Evolutionary conservation across 352 stramenopile species (phyloP).

Genomic region (Pythium phragmitis): DNA sequence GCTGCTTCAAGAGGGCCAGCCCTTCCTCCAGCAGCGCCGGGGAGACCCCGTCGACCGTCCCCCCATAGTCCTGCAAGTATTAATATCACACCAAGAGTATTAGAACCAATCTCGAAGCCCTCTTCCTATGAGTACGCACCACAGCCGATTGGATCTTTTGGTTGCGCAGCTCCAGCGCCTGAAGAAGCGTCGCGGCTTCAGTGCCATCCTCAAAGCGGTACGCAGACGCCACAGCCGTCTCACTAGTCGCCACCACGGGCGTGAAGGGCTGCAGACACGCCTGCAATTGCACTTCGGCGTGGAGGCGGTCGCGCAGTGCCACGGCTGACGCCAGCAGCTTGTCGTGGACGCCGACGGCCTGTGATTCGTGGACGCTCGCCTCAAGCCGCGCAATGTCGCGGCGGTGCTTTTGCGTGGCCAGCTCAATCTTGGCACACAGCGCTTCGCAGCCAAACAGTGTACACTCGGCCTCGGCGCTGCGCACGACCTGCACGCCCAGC

Average conservation of each 20-base stretch:
- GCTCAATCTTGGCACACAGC: conserved; percentile 58
- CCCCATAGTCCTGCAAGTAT: conserved; percentile 36
- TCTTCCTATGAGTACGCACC: conserved; percentile 23
- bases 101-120: not conserved
- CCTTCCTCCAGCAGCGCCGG: conserved; percentile 56
- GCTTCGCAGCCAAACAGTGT: conserved; percentile 77
- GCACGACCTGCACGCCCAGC: conserved; percentile 61
- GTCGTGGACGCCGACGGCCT: conserved; percentile 48
- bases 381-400: conserved; percentile 65
- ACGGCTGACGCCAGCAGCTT: conserved; percentile 49
- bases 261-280: conserved; percentile 52
- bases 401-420: conserved; percentile 48
- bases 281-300: conserved; percentile 69
- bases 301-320: conserved; percentile 51
- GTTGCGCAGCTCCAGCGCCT: conserved; percentile 64
- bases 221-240: conserved; percentile 27
- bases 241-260: conserved; percentile 21
- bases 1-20: conserved; percentile 56
- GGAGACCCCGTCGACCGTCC: conserved; percentile 53
- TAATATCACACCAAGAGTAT: not conserved
- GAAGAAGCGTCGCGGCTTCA: conserved; percentile 49
- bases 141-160: conserved; percentile 52
- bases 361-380: conserved; percentile 55
- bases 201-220: conserved; percentile 61
- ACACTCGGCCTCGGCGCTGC: conserved; percentile 73